Evolutionary conservation across 2,329 filamentous ascomycete genomes (phyloP), one percentile per base, ranked within the genome.

Genomic region (Neofusicoccum cordaticola): DNA sequence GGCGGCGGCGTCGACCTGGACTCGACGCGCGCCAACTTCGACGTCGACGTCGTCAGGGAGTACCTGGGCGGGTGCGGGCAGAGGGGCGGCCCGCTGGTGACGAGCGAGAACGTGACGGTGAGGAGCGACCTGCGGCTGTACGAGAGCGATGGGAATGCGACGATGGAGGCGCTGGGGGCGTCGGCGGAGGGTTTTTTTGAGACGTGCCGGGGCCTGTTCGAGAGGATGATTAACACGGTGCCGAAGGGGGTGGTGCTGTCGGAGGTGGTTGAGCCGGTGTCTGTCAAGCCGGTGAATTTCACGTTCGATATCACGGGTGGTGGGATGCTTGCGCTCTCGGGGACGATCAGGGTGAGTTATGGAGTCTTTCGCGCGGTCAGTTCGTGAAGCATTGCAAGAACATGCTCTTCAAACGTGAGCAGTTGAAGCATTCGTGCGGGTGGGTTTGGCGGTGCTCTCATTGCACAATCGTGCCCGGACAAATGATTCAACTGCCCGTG

Each of bases 41-140:
- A 77, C 56, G 70, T 70, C 60, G 68, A 68, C 8, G 71, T 77
- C 13, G 73, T 75, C 13, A 65, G 66, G 5, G 72, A 77, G 60
- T 78, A 75, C 47, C 68, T 78, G 2, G 65, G 69, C 37, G 67
- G 71, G 12, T 73, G 67, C 2, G 72, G 71, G 17, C 69, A 70
- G 3, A 72, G 72, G 1, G 67, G 69, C 2, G 73, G 73, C 8
- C 72, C 72, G 0, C 63, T 75, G 12, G 67, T 75, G 7, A 67
- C 67, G 2, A 70, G 69, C 19, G 51, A 66, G 37, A 74, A 76
- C 57, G 69, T 71, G 35, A 73, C 72, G 0, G 58, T 74, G 9
- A 70, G 71, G 15, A 75, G 73, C 4, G 75, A 78, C 57, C 69
- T 72, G 52, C 69, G 73, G 15, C 70, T 78, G 17, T 77, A 73